These are phyloP conservation scores for Populus hybrid DNA, from an alignment of 441 rosid species.

Conservation along the genomic window DNA sequence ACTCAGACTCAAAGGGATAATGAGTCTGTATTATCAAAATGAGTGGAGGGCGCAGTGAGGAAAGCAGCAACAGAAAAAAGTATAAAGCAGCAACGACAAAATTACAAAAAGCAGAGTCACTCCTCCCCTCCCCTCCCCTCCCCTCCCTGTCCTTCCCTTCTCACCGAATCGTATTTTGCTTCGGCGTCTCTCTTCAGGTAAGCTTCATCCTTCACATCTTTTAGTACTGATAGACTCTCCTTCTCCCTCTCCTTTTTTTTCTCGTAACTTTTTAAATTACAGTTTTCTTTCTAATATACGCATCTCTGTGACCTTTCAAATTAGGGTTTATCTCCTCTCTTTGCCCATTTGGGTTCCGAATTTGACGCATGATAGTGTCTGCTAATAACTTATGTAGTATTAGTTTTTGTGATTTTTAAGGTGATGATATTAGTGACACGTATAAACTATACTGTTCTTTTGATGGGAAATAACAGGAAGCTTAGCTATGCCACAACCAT, in stretches of 20 bases:
- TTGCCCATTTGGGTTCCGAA: neutral
- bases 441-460: neutral
- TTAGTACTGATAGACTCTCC: neutral
- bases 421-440: too few species aligned
- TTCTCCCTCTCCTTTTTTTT: neutral
- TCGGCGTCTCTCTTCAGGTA: neutral
- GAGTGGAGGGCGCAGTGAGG: neutral
- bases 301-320: neutral
- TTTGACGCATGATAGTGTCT: neutral
- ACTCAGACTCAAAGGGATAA: neutral
- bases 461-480: slow-evolving; percentile 22
- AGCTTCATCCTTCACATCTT: neutral
- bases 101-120: slow-evolving; percentile 1
- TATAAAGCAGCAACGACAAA: slow-evolving; percentile 1
- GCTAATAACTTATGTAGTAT: neutral
- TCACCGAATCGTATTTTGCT: slow-evolving; percentile 14
- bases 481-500: slow-evolving; percentile 24
- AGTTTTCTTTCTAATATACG: neutral
- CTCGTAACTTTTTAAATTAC: neutral
- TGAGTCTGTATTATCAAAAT: neutral
- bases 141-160: neutral
- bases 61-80: neutral
- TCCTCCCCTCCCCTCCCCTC: neutral
- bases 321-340: slow-evolving; percentile 30
- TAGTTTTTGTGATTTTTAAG: neutral